Conservation (phyloP, 1,139 yeast species). For the Suhomyces anneliseae region DNA sequence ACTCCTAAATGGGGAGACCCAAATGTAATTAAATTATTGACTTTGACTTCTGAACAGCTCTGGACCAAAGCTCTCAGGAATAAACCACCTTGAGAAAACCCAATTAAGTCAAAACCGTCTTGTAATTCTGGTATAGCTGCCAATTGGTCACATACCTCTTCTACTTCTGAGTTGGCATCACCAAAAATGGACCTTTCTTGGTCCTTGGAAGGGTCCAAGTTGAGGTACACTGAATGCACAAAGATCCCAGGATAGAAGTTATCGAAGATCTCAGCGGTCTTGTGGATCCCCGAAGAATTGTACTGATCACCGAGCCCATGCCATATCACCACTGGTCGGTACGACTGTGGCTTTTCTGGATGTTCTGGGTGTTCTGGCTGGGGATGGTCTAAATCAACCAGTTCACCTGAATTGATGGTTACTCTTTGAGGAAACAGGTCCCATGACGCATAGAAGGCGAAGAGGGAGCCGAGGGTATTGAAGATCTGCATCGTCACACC, state of each 20-base stretch:
- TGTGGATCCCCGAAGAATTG: constrained; percentile 58
- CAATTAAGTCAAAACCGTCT: constrained; percentile 70
- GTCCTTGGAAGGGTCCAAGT: constrained; percentile 52
- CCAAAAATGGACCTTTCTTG: constrained; percentile 60
- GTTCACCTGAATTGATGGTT: too few species aligned
- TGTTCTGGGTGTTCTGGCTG: too few species aligned
- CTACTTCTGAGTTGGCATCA: constrained; percentile 46
- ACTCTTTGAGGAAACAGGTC: too few species aligned
- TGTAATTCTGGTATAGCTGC: constrained; percentile 38
- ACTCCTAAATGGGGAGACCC: constrained; percentile 87
- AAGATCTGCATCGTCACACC: too few species aligned
- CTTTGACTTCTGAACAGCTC: constrained; percentile 48
- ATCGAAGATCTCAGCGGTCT: constrained; percentile 44
- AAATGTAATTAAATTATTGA: constrained; percentile 63
- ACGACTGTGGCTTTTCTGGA: neutral
- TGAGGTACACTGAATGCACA: constrained; percentile 55
- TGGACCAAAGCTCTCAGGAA: constrained; percentile 67
- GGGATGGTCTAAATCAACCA: too few species aligned
- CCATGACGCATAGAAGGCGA: too few species aligned
- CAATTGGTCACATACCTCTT: constrained; percentile 43
- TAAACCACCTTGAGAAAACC: constrained; percentile 83
- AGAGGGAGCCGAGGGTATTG: too few species aligned
- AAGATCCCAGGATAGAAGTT: constrained; percentile 50
- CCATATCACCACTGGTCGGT: constrained; percentile 71
- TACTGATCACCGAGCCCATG: constrained; percentile 83